Conservation (phyloP, 2,329 filamentous ascomycete species). For the Colletotrichum shisoi region DNA sequence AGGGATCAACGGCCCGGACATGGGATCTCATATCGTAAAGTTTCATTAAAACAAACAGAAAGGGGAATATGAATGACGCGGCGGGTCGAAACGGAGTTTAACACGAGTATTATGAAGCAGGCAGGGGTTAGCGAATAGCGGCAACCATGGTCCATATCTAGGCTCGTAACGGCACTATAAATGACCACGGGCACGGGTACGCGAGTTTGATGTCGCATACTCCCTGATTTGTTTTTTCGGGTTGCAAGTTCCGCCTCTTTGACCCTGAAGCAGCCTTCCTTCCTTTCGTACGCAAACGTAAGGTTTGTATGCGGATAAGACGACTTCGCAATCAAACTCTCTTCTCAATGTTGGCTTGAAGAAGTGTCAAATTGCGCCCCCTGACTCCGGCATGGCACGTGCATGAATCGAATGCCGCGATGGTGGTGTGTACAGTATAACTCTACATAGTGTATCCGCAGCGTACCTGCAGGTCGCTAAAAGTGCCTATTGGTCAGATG, state of each 20-base stretch:
- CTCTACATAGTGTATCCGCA: too few species aligned
- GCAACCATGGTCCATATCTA: background rate
- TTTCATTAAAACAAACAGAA: slow-evolving; percentile 34
- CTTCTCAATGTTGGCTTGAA: slow-evolving; percentile 2
- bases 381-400: slow-evolving; percentile 34
- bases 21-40: slow-evolving; percentile 13
- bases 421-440: slow-evolving; percentile 5
- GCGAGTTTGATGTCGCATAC: background rate
- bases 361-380: slow-evolving; percentile 24
- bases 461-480: slow-evolving; percentile 31
- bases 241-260: background rate
- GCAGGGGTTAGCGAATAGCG: slow-evolving; percentile 10
- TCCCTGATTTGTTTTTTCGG: background rate
- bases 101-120: slow-evolving; percentile 14
- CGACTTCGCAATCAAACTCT: slow-evolving; percentile 20
- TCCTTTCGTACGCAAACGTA: background rate
- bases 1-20: slow-evolving; percentile 29
- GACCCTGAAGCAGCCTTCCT: background rate
- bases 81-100: slow-evolving; percentile 31
- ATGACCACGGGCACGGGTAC: slow-evolving; percentile 2
- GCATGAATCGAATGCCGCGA: slow-evolving; percentile 24
- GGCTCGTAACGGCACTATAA: background rate
- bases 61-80: slow-evolving; percentile 13
- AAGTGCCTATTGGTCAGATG: slow-evolving; percentile 26
- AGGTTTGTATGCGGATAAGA: background rate